These are phyloP conservation scores for Mycena haematopus DNA, from an alignment of 768 basidiomycete species.

Conservation along the genomic window DNA sequence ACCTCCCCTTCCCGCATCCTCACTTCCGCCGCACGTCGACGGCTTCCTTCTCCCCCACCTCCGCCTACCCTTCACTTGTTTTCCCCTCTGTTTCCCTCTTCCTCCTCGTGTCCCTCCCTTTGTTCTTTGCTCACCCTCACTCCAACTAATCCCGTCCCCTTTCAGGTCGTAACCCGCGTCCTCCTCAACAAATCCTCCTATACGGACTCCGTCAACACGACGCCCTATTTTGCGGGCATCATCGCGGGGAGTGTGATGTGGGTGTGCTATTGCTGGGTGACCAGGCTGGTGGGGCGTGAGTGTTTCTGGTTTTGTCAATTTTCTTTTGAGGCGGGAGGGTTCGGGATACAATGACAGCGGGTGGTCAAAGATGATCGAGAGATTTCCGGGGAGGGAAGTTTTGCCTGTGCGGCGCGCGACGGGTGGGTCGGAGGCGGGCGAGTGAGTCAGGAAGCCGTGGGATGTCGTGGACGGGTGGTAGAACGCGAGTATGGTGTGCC, in stretches of 20 bases:
- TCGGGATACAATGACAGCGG: no score
- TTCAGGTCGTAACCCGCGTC: conserved; percentile 81
- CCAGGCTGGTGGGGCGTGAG: conserved; percentile 75
- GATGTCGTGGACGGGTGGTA: no score
- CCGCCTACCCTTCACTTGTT: not conserved
- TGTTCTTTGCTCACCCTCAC: not conserved
- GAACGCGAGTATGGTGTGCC: no score
- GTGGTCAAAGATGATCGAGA: no score
- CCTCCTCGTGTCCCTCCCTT: not conserved
- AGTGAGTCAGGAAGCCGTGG: no score
- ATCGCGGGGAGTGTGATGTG: conserved; percentile 86
- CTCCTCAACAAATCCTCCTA: conserved; percentile 83
- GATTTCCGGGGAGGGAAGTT: no score
- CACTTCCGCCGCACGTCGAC: not conserved
- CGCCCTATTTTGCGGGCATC: conserved; percentile 93
- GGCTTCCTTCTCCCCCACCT: not conserved
- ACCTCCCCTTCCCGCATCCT: no score
- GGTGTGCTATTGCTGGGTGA: conserved; percentile 85
- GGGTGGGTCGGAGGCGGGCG: no score
- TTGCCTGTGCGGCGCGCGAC: no score
- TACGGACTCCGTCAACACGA: conserved; percentile 82
- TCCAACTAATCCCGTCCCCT: not conserved
- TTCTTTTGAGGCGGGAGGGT: not conserved
- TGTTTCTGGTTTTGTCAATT: conserved; percentile 14
- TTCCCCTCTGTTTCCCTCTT: not conserved